Conservation (phyloP, 2,329 filamentous ascomycete genomes). For the Mycosphaerella sp. region DNA sequence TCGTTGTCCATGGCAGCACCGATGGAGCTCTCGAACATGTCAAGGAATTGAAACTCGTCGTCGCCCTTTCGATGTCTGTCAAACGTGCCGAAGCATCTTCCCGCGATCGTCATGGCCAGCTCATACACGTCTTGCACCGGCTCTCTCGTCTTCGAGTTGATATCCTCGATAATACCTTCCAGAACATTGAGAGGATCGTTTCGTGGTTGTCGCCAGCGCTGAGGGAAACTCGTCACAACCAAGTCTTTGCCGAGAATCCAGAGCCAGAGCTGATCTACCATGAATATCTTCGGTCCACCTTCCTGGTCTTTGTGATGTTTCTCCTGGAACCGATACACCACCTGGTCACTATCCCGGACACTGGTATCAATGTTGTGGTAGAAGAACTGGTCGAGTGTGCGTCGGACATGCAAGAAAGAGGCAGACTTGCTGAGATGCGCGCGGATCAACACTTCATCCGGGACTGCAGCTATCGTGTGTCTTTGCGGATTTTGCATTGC, state of each 20-base stretch:
- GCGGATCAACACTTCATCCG: constrained; percentile 36
- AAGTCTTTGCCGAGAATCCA: constrained; percentile 55
- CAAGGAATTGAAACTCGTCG: constrained; percentile 57
- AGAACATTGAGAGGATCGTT: constrained; percentile 59
- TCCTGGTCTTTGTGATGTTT: constrained; percentile 15
- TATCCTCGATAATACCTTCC: constrained; percentile 57
- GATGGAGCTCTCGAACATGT: constrained; percentile 62
- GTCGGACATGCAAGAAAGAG: constrained; percentile 48
- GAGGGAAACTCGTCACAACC: constrained; percentile 54
- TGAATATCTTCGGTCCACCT: constrained; percentile 22
- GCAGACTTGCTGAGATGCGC: constrained; percentile 20
- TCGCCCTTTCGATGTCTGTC: constrained; percentile 48
- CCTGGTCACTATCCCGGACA: constrained; percentile 55
- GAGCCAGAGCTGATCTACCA: constrained; percentile 60
- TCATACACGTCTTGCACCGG: constrained; percentile 55
- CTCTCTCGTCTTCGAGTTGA: constrained; percentile 59
- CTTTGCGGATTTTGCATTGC: constrained; percentile 38
- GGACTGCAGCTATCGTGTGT: constrained; percentile 12
- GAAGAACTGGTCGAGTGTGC: constrained; percentile 60
- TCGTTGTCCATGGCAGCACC: constrained; percentile 42
- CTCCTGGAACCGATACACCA: constrained; percentile 53
- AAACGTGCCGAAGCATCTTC: constrained; percentile 44
- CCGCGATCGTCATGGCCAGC: constrained; percentile 53
- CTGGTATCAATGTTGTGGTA: constrained; percentile 59
- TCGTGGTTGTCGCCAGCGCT: constrained; percentile 54